Base-by-base conservation (phyloP, 371 early-diverging fungal species). In the Mortierella sp. region DNA sequence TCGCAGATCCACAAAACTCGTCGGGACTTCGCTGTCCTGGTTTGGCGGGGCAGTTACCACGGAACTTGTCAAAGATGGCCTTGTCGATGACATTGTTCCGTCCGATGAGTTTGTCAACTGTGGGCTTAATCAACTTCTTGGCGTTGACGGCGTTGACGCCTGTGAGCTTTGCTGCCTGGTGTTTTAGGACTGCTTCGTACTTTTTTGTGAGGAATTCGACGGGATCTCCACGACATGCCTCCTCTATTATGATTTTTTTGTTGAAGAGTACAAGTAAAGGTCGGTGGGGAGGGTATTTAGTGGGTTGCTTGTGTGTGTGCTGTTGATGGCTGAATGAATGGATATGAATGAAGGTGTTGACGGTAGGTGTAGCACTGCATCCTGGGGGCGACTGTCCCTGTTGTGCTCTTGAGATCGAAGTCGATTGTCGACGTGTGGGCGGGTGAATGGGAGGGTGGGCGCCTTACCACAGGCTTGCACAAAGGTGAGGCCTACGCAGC, bases 1-100 rank as follows among this genome's bases (percentile, higher is more conserved):
- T 81, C 55, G 85, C 81, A n/a, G 78, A 76, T 58, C 81, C 85
- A 71, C 85, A 84, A 18, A 84, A 71, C 76, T 84, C 81, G 0
- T 55, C 60, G 21, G 85, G 85, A 3, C 48, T 16, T 56, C 81
- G 41, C 38, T 49, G 27, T 5, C 80, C 84, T 6, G 77, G 76
- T 10, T 8, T 49, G 18, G 43, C 18, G 21, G 24, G 70, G 46
- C 85, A 84, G 4, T 73, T 16, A 0, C 85, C 85, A 16, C 75
- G 54, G 72, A 84, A 84, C 38, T 49, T 71, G 46, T 60, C 44
- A 71, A 84, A 84, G 49, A 84, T 84, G 71, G 81, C 51, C 65
- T 63, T 72, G 51, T 84, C 85, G 56, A 84, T 78, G 43, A 74
- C 76, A 2, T 75, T 58, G 76, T 56, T 12, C 1, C 48, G 56